Evolutionary conservation across 2,329 filamentous ascomycete species (phyloP), one percentile per base, ranked within the genome.

Genomic region (Conoideocrella luteorostrata): DNA sequence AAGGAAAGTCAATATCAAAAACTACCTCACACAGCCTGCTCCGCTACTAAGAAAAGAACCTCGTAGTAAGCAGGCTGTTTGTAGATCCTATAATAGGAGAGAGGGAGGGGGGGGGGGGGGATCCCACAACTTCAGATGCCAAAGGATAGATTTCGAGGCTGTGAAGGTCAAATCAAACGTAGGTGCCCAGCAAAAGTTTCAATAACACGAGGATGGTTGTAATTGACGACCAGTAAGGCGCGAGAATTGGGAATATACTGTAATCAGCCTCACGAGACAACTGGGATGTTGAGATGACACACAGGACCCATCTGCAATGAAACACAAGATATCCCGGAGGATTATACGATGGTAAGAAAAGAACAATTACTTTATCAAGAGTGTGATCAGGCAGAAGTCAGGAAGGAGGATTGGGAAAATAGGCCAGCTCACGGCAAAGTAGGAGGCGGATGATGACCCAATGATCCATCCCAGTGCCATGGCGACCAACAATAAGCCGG

Each of bases 21-120:
- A 47, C 39, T 34, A 45, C 34, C 23, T 21, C 58, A 64, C 68
- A 71, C 69, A 71, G 68, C 69, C 69, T 50, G 49, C 50, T 47
- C 53, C 52, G 64, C 61, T 64, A 22, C 39, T 40, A 42, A 47
- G 33, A 39, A 26, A 24, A 45, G 43, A 44, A 42, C 28, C 22
- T 24, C 29, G 18, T 26, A 39, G 46, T 47, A 47, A 45, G 45
- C 41, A 32, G 38, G 39, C 33, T 39, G 44, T 36, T 20, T 29
- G 44, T 46, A 32, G 30, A 34, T 44, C 18, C 41, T 47, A 34
- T 40, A 36, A 32, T 42, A 21, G 35, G 44, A 41, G 22, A 18
- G 15, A 28, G 32, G 33, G 38, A 41, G 32, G 32, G 28, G 13
- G 11, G 6, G 15, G 32, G 32, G 28, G 13, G 11, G 6, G 15